Evolutionary conservation across 2,329 filamentous ascomycete genomes (phyloP), one percentile per base, ranked within the genome.

Genomic region (Xylariaceae sp.): DNA sequence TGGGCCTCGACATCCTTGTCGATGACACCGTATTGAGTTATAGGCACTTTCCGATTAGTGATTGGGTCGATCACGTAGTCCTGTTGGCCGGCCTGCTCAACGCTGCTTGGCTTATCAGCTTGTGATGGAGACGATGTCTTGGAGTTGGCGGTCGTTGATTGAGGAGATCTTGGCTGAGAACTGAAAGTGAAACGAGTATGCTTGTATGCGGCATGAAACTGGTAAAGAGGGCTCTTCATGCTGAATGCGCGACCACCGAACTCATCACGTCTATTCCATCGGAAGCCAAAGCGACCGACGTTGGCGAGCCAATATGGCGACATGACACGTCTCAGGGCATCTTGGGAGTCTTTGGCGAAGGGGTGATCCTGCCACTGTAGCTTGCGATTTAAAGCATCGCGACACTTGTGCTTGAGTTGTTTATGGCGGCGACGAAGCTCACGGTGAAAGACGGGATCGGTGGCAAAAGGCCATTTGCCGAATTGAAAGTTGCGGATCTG

Each of bases 1-100:
- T 59, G 57, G 4, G 58, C 57, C n/a, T 66, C 45, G 20, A 23
- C 35, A 8, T 41, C 50, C 7, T 51, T 44, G 5, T 58, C 53
- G 0, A 27, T 5, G 11, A 42, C 42, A 10, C 49, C 45, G n/a
- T 50, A 40, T 2, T 52, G 52, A 42, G 49, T 47, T 48, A 56
- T 68, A 16, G 57, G 47, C 3, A 77, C 67, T 48, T 71, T 77
- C 25, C 76, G 71, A 50, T 82, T 82, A 14, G 77, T 80, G 47
- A 82, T 80, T 3, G 79, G 78, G 45, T 82, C 78, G 35, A 82
- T 80, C 17, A 69, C 60, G 38, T 69, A 73, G 7, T 68, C 67
- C 2, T 55, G 37, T 4, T 14, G 16, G 7, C 16, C 27, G 7
- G 12, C 27, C 7, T n/a, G n/a, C n/a, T n/a, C n/a, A n/a, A n/a